phyloP scores from a whole-genome alignment of 2,329 filamentous ascomycete species.

The Pyrenophora graminea region DNA sequence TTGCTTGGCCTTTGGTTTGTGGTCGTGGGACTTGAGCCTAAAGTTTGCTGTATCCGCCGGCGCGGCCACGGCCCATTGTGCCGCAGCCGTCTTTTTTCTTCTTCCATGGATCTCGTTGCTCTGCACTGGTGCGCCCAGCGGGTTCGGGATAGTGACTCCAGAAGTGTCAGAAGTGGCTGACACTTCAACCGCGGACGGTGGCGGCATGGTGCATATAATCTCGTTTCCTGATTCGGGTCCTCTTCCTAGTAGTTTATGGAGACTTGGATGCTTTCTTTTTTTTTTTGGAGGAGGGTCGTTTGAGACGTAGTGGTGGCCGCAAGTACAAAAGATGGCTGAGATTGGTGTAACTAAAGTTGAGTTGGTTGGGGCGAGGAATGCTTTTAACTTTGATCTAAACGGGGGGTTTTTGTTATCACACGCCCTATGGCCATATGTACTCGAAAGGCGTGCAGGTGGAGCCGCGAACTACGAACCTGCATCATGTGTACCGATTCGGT shows the following conservation, averaged over 20 bases:
- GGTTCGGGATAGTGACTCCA: conserved; percentile 52
- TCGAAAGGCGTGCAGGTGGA: conserved; percentile 16
- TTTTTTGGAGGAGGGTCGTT: neutral
- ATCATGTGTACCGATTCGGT: conserved; percentile 25
- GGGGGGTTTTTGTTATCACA: conserved; percentile 6
- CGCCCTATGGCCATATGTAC: conserved; percentile 31
- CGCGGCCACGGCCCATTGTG: conserved; percentile 76
- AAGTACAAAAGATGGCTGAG: neutral
- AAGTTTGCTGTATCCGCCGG: conserved; percentile 80
- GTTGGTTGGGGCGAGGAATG: neutral
- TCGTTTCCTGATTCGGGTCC: neutral
- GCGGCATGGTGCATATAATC: conserved; percentile 25
- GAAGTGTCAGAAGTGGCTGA: conserved; percentile 54
- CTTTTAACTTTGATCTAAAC: conserved; percentile 6
- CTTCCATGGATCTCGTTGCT: conserved; percentile 69
- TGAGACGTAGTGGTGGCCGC: neutral
- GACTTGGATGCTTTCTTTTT: neutral
- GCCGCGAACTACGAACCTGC: conserved; percentile 11
- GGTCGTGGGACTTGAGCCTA: conserved; percentile 64
- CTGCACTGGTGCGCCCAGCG: conserved; percentile 56
- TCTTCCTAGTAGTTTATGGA: neutral
- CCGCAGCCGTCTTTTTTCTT: conserved; percentile 70
- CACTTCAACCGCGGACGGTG: conserved; percentile 48
- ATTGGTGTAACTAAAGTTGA: neutral
- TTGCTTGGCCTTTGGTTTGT: conserved; percentile 76